Evolutionary conservation across 106 monocot species (phyloP).

Genomic region (Amphibolis antarctica): DNA sequence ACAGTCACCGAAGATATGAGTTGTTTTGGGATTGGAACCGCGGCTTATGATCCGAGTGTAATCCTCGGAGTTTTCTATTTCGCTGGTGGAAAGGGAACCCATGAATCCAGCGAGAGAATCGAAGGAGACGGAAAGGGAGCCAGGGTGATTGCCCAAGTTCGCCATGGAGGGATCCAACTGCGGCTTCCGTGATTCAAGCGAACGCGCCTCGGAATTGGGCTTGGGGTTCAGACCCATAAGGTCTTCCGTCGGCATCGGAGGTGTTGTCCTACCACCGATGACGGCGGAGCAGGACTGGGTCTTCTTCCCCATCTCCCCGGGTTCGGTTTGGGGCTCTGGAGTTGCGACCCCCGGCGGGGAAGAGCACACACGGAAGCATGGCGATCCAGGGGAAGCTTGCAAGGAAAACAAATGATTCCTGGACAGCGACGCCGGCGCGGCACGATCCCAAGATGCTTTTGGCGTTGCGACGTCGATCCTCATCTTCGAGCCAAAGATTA

Average conservation of each 20-base stretch:
- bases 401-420: conserved; percentile 8
- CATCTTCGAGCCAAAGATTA: conserved; percentile 17
- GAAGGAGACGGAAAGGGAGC: conserved; percentile 11
- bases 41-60: conserved; percentile 70
- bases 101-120: conserved; percentile 10
- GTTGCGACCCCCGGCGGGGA: neutral
- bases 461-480: conserved; percentile 6
- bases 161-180: neutral
- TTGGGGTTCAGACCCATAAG: conserved; percentile 11
- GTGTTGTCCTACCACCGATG: conserved; percentile 9
- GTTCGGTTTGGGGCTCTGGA: neutral
- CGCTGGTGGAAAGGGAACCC: conserved; percentile 33
- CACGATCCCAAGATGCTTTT: neutral
- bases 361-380: neutral
- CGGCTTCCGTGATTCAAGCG: neutral
- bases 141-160: conserved; percentile 3
- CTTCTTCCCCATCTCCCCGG: conserved; percentile 3
- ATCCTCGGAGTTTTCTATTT: conserved; percentile 75
- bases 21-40: conserved; percentile 73
- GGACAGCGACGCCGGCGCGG: conserved; percentile 2
- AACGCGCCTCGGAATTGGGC: conserved; percentile 1
- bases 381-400: neutral
- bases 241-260: neutral
- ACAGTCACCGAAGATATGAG: conserved; percentile 73
- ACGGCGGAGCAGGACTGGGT: conserved; percentile 31